Conservation (phyloP, 2,329 filamentous ascomycete species). For the Didymellaceae sp. region DNA sequence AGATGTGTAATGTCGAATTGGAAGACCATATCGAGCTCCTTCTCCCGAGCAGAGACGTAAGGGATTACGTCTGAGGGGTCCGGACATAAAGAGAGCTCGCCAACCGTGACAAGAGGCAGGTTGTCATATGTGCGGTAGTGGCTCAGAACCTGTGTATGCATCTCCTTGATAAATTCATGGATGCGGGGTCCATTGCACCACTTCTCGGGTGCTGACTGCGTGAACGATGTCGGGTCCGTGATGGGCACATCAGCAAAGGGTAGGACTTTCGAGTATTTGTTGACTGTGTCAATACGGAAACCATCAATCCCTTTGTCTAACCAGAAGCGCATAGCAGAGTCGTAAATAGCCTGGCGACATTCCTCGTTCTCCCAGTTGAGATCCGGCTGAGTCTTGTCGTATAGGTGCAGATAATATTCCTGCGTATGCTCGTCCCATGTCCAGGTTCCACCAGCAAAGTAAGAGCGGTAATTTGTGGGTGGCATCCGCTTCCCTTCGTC, state of each 20-base stretch:
- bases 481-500: constrained; percentile 61
- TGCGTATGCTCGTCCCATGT: constrained; percentile 55
- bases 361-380: constrained; percentile 57
- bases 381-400: constrained; percentile 56
- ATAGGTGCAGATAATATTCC: constrained; percentile 57
- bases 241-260: constrained; percentile 53
- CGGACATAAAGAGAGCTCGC: constrained; percentile 61
- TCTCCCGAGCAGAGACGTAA: constrained; percentile 49
- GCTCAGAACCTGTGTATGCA: constrained; percentile 60
- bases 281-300: constrained; percentile 58
- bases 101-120: constrained; percentile 58
- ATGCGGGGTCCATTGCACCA: constrained; percentile 65
- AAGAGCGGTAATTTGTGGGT: constrained; percentile 61
- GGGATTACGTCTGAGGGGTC: constrained; percentile 52
- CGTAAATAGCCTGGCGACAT: constrained; percentile 54
- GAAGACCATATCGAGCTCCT: constrained; percentile 58
- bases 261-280: constrained; percentile 55
- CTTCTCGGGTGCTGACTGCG: constrained; percentile 57
- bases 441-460: constrained; percentile 50
- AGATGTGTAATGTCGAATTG: constrained; percentile 53
- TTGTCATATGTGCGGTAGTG: constrained; percentile 59
- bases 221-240: constrained; percentile 49
- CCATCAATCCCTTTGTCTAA: constrained; percentile 55
- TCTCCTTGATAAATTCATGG: constrained; percentile 63
- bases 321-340: constrained; percentile 56